Conservation (phyloP, 2,329 filamentous ascomycete genomes). For the Diaporthe sp. region DNA sequence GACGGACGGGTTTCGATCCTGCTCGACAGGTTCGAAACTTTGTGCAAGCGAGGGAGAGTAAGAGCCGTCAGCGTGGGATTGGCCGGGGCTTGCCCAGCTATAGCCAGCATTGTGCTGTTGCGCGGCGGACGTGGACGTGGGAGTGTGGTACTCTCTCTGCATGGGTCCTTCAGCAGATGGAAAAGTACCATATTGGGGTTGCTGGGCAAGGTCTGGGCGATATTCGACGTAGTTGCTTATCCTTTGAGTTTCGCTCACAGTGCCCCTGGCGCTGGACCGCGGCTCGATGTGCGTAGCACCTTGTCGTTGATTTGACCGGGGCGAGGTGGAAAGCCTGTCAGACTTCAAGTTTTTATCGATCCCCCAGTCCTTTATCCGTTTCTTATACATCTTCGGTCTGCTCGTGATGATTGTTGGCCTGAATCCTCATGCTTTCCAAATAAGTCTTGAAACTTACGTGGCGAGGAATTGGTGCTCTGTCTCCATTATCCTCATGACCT, state of each 20-base stretch:
- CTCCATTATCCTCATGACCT: slow-evolving; percentile 36
- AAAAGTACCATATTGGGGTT: background rate
- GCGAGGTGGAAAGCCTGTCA: background rate
- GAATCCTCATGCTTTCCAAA: background rate
- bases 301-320: background rate
- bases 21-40: background rate
- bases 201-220: background rate
- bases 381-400: slow-evolving; percentile 37
- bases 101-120: background rate
- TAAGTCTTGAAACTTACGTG: slow-evolving; percentile 5
- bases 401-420: background rate
- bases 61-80: background rate
- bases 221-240: background rate
- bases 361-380: slow-evolving; percentile 26
- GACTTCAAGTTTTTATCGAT: slow-evolving; percentile 28
- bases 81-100: background rate
- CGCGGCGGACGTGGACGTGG: background rate
- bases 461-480: slow-evolving; percentile 32
- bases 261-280: background rate
- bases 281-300: background rate
- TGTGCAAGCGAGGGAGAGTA: background rate
- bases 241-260: background rate
- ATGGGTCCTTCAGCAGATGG: background rate
- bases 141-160: background rate
- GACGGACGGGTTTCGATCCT: too few species aligned